Evolutionary conservation across 257 asterid genomes (phyloP).

Genomic region (Haberlea rhodopensis): DNA sequence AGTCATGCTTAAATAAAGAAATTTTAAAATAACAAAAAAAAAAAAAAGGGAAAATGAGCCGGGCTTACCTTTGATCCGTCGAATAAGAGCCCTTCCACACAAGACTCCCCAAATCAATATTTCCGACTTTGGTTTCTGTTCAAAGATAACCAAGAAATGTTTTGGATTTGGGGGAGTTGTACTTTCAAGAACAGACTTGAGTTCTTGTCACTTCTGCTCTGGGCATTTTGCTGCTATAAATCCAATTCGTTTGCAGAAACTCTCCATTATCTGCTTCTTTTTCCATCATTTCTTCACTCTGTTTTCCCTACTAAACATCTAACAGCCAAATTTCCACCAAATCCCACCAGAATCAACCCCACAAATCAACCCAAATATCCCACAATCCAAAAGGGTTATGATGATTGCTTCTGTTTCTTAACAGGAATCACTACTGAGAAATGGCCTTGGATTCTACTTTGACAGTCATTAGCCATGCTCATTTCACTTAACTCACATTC

Average conservation of each 20-base stretch:
- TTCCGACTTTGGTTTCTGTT: background rate
- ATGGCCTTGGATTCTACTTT: slow-evolving; percentile 53
- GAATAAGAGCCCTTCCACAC: too few species aligned
- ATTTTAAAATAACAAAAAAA: too few species aligned
- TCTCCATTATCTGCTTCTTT: slow-evolving; percentile 71
- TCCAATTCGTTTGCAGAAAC: slow-evolving; percentile 43
- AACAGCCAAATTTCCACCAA: slow-evolving; percentile 31
- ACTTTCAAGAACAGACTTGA: slow-evolving; percentile 57
- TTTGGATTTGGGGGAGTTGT: slow-evolving; percentile 51
- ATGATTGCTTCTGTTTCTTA: slow-evolving; percentile 29
- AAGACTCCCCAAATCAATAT: background rate
- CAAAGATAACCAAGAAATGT: slow-evolving; percentile 36
- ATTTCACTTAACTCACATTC: slow-evolving; percentile 40
- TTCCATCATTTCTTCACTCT: slow-evolving; percentile 40
- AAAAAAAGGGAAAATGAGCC: too few species aligned
- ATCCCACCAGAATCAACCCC: slow-evolving; percentile 40
- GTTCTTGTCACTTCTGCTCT: slow-evolving; percentile 65
- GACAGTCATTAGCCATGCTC: slow-evolving; percentile 39
- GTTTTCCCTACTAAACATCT: slow-evolving; percentile 39
- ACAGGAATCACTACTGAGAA: slow-evolving; percentile 46
- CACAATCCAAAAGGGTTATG: slow-evolving; percentile 40
- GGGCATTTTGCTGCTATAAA: slow-evolving; percentile 69
- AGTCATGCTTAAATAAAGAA: too few species aligned
- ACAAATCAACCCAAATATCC: slow-evolving; percentile 48
- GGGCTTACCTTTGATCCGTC: background rate